Base-by-base conservation (phyloP, 1,284 basidiomycete species). In the Takashimella tepidaria region DNA sequence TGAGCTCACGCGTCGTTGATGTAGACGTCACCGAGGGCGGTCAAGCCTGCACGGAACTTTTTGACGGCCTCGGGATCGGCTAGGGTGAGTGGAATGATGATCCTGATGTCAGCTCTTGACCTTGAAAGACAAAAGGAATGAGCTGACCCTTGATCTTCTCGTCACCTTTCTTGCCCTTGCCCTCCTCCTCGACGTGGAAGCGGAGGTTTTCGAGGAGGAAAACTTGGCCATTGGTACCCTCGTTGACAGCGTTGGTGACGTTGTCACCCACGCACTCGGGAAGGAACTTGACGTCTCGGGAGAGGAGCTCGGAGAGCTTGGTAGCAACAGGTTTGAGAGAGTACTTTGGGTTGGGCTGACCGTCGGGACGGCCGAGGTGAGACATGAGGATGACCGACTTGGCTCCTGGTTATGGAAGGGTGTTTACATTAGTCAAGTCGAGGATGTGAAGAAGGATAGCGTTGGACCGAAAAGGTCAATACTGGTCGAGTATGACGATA, bases 101-200 rank as follows among this genome's bases (percentile, higher is more conserved):
- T n/a, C n/a, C n/a, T n/a, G n/a, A n/a, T n/a, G n/a, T n/a, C 52
- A 54, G 46, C 47, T 31, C 23, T 12, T 16, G 52, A 19, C 48
- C 45, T 5, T 13, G 13, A 31, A 5, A 41, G 19, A 41, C n/a
- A 47, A 64, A n/a, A n/a, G n/a, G n/a, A n/a, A n/a, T n/a, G n/a
- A n/a, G n/a, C 68, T 53, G 47, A 74, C 72, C 71, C 79, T 96
- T 96, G 72, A 83, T 86, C 82, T 96, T 97, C 67, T 88, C 85
- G 47, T 64, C 66, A 47, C 90, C 91, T 53, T 90, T 87, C 77
- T 89, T 87, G 76, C 95, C 90, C 79, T 96, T 95, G 70, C 92
- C 95, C 78, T 98, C 95, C 78, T 98, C 95, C 75, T 97, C 95
- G 62, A 92, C 89, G 79, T 98, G 92, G 85, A 97, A 98, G 57